Base-by-base conservation (phyloP, 2,329 filamentous ascomycete species). In the Pezicula rhizophila region DNA sequence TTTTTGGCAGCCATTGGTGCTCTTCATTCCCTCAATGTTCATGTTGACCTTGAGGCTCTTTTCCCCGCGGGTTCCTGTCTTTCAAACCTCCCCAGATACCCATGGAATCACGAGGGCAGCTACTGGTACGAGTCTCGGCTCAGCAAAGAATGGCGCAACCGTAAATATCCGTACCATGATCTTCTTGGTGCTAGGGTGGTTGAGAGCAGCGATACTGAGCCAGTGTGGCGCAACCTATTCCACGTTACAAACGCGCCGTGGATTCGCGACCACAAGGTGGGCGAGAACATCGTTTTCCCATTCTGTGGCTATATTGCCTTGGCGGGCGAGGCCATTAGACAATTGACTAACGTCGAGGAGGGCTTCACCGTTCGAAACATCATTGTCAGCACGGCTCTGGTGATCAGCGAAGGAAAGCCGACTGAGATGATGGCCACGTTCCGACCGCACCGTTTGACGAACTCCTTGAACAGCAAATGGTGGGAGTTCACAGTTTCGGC, bases 191-290 rank as follows among this genome's bases (percentile, higher is more conserved):
- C 55, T 4, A 50, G 37, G 2, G 43, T 55, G 0, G 46, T 56
- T 20, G 59, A 48, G 26, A 51, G 44, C 2, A 54, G 46, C 4
- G 47, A 53, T 2, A 49, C 53, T 20, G 55, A 57, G 18, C 53
- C 56, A 1, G 39, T 39, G 2, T 67, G 64, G 64, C 42, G 62
- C 2, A 62, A 64, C 34, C 17, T 58, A 2, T 28, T 67, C 3
- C 31, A 34, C 1, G 28, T 57, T 5, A 47, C 51, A 2, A 52
- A 65, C 28, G 40, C 51, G 0, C 53, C 57, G 5, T 66, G 62
- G 64, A 5, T 26, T 8, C 5, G 8, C 5, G 25, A 26, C 8
- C 8, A 26, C 8, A 26, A 26, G 25, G 25, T 26, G 5, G 25
- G 25, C 8, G 8, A 26, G 5, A 26, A 26, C 25, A 26, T 26